Base-by-base conservation (phyloP, 2,329 filamentous ascomycete genomes). In the Stagonosporopsis cucurbitacearum region DNA sequence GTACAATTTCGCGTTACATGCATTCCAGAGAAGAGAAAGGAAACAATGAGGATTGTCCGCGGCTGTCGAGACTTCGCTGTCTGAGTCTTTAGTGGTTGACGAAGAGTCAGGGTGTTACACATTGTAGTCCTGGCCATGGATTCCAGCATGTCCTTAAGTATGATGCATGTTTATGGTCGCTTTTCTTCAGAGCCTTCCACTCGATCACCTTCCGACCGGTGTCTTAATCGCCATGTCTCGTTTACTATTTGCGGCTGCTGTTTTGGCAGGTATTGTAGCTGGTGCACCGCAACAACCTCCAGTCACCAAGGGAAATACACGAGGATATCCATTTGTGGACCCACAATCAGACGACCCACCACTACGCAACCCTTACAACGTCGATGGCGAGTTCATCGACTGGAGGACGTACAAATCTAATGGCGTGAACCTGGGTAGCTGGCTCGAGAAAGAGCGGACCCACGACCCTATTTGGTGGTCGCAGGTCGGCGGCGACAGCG, bases 391-490 rank as follows among this genome's bases (percentile, higher is more conserved):
- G 4, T 59, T 50, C 45, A 51, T 59, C 12, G 32, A 62, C 33
- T 62, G 52, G 59, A 45, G 35, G 2, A 53, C 53, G 13, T 59
- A 50, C 32, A 62, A 59, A 22, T 26, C 57, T 26, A 52, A 43
- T 9, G 57, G 59, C 4, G 57, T 57, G 22, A 70, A 69, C 35
- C 63, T 75, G 6, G 72, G 70, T 17, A 66, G 66, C 30, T 75
- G 71, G 72, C 55, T 75, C 8, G 63, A 62, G 28, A 64, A 71
- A 54, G 71, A 75, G 42, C 42, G 52, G 13, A 54, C 39, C 8
- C 57, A 66, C 37, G 68, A 73, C 41, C 60, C 67, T 1, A 51
- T 50, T 12, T 74, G 58, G 56, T 75, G 66, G 64, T 49, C 54
- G 15, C 28, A 20, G 6, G 50, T 54, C 9, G 50, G 43, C 4